Evolutionary conservation across 2,329 filamentous ascomycete species (phyloP), one percentile per base, ranked within the genome.

Genomic region (Pestalotiopsis sp.): DNA sequence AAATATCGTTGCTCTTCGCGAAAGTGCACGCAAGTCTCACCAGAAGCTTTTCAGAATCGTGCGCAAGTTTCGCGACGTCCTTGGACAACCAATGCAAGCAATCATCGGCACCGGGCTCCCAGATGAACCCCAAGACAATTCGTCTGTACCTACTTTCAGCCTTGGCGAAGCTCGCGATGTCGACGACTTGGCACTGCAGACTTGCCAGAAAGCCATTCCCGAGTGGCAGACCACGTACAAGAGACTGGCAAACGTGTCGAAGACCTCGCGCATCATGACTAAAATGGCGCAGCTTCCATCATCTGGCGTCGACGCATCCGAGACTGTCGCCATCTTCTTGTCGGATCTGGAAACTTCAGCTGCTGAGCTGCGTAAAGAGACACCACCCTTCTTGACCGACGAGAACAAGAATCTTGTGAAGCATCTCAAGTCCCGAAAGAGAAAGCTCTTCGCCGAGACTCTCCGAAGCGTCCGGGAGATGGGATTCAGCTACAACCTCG

Each of bases 11-110:
- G 93, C 94, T 1, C 83, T 99, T 17, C 89, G 91, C 72, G 94
- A 98, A 76, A 98, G 95, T 79, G 94, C 96, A 1, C 91, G 92
- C 74, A 92, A 91, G 70, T 98, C 95, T 23, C 96, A 99, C 77
- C 90, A 92, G 75, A 98, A 97, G 80, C 87, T 99, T 2, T 97
- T 97, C 82, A 93, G 93, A 74, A 85, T 97, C 45, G 92, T 99
- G 59, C 88, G 93, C 67, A 98, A 98, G 81, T 99, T 97, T 81
- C 90, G 96, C 57, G 86, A 86, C 20, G 81, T 97, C 12, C 86
- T 99, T 20, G 90, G 90, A 23, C 92, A 95, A 77, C 90, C 95
- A 4, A 91, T 95, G 75, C 90, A 90, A 67, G 79, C 83, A 0
- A 84, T 97, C 31, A 83, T 91, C 56, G 84, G 85, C 14, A 83